Evolutionary conservation across 768 basidiomycete species (phyloP).

Genomic region (Cyathus striatus): DNA sequence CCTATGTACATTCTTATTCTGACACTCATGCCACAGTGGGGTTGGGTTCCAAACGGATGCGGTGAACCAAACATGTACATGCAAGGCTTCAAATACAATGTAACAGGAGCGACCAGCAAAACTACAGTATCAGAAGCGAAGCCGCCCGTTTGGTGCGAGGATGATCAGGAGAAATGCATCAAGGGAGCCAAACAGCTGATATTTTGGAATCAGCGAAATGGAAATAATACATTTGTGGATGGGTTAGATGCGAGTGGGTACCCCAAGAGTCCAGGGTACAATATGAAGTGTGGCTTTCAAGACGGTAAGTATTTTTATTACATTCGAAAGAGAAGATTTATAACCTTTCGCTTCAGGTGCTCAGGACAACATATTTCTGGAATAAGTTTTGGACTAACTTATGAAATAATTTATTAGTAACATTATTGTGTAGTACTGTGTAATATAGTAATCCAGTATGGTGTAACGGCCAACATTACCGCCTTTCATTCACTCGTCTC

Average conservation of each 20-base stretch:
- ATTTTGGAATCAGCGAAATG: constrained; percentile 45
- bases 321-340: too few relatives aligned
- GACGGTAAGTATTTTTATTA: constrained; percentile 45
- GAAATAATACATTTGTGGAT: constrained; percentile 41
- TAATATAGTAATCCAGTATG: too few relatives aligned
- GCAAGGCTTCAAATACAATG: constrained; percentile 41
- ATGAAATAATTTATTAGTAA: too few relatives aligned
- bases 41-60: constrained; percentile 36
- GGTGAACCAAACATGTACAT: constrained; percentile 52
- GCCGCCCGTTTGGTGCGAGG: constrained; percentile 50
- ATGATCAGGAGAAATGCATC: constrained; percentile 32
- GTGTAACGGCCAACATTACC: too few relatives aligned
- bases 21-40: constrained; percentile 32
- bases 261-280: constrained; percentile 44
- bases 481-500: too few relatives aligned
- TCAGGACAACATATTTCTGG: too few relatives aligned
- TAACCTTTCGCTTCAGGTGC: too few relatives aligned
- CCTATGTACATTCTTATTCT: not conserved
- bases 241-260: constrained; percentile 33
- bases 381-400: too few relatives aligned
- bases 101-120: constrained; percentile 35
- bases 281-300: constrained; percentile 39
- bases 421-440: too few relatives aligned
- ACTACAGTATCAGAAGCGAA: constrained; percentile 34
- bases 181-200: constrained; percentile 53